These are phyloP conservation scores for Chalciporus sphaerocephalus DNA, from an alignment of 768 basidiomycete genomes.

Conservation along the genomic window DNA sequence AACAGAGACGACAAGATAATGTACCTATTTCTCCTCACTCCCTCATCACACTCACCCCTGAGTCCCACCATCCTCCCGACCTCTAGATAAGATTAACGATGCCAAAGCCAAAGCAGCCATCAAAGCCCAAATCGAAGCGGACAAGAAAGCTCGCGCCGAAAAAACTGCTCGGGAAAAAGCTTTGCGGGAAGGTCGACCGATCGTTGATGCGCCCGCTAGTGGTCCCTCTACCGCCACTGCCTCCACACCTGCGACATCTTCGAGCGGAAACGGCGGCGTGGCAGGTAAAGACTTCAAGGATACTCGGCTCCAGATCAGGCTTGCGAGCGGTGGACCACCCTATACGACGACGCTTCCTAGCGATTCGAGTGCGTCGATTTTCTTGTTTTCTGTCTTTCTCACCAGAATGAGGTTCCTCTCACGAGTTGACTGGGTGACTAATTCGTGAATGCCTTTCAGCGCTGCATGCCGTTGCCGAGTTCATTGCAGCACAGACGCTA, in stretches of 20 bases:
- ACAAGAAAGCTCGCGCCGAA: conserved; percentile 85
- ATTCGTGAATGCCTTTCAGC: conserved; percentile 40
- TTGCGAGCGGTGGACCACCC: conserved; percentile 74
- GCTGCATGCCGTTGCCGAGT: conserved; percentile 83
- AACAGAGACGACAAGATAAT: conserved; percentile 72
- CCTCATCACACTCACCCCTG: neutral
- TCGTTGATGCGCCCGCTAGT: conserved; percentile 31
- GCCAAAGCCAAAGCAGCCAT: conserved; percentile 80
- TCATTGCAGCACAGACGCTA: conserved; percentile 69
- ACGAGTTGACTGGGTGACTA: neutral
- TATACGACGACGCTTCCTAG: conserved; percentile 78
- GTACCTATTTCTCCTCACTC: neutral
- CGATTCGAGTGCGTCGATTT: conserved; percentile 57
- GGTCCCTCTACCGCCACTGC: conserved; percentile 32
- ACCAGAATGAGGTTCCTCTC: too few relatives aligned
- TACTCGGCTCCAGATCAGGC: conserved; percentile 85
- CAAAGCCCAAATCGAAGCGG: conserved; percentile 92
- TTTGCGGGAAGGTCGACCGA: conserved; percentile 69
- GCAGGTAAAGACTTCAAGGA: conserved; percentile 78
- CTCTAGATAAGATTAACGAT: conserved; percentile 83
- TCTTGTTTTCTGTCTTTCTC: neutral
- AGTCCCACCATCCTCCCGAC: neutral
- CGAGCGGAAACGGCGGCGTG: conserved; percentile 33
- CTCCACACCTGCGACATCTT: conserved; percentile 31
- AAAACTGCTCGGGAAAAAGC: conserved; percentile 90